Percentiles rank a stretch among this genome's conserved stretches.
phyloP scores from a whole-genome alignment of 192 early-diverging fungal genomes.

The Rhizophagus clarus region DNA sequence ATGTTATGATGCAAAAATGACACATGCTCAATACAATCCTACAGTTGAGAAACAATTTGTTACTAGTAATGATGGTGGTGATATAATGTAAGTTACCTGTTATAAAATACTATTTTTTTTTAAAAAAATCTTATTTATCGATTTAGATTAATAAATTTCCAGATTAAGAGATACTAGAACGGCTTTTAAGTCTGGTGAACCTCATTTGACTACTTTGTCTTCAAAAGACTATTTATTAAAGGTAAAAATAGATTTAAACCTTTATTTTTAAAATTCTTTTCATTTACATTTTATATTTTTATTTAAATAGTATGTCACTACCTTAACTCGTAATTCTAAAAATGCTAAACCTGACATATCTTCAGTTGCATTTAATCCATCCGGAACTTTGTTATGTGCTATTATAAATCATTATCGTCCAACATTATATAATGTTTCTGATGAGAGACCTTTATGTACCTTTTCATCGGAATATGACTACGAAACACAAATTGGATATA shows the following conservation, averaged over 20 bases:
- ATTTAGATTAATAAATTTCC: background rate
- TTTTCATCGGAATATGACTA: background rate
- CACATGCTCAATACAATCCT: background rate
- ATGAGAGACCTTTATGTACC: background rate
- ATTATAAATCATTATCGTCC: background rate
- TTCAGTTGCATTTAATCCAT: constrained; percentile 1
- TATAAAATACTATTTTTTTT: background rate
- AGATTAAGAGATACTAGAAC: constrained; percentile 3
- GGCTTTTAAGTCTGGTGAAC: background rate
- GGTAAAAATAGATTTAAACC: background rate
- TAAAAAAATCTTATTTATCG: background rate
- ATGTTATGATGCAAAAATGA: background rate
- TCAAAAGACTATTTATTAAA: background rate
- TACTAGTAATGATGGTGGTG: background rate
- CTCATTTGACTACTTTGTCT: background rate
- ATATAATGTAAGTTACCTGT: background rate
- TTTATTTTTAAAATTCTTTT: too few relatives aligned
- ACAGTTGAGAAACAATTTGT: background rate
- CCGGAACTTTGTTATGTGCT: background rate
- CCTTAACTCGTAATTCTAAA: background rate
- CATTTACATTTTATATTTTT: background rate
- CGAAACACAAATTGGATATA: background rate
- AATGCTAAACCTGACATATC: background rate
- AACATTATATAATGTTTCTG: background rate
- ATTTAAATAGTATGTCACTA: background rate